Conservation (phyloP, 1,139 yeast species). For the Sugiyamaella paludigena region DNA sequence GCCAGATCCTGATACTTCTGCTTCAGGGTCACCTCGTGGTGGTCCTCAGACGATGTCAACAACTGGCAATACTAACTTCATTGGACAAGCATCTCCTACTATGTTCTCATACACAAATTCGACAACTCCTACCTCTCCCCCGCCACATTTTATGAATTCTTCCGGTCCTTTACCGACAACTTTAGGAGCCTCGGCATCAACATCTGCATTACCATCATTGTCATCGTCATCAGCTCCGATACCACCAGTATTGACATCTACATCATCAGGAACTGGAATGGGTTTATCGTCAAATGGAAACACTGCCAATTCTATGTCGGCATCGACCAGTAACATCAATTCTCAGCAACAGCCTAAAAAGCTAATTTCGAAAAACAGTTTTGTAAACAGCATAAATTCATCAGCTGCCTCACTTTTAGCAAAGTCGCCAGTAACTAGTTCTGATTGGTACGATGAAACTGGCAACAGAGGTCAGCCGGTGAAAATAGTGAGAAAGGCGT, state of each 20-base stretch:
- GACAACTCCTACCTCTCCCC: slow-evolving; percentile 14
- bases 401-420: background rate
- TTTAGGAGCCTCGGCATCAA: background rate
- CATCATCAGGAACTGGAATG: too few species aligned
- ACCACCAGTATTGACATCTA: slow-evolving; percentile 4
- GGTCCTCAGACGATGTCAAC: background rate
- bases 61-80: background rate
- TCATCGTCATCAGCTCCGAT: slow-evolving; percentile 8
- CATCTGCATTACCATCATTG: background rate
- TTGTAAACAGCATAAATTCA: background rate
- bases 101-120: slow-evolving; percentile 11
- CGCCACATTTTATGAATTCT: slow-evolving; percentile 8
- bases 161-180: slow-evolving; percentile 3
- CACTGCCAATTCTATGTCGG: too few species aligned
- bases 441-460: background rate
- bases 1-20: slow-evolving; percentile 40
- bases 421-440: background rate
- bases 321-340: too few species aligned
- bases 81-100: slow-evolving; percentile 13
- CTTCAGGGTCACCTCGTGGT: slow-evolving; percentile 2
- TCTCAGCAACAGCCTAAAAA: too few species aligned
- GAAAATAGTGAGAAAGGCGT: slow-evolving; percentile 4
- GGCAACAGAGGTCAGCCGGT: too few species aligned
- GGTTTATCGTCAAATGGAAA: too few species aligned
- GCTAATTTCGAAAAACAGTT: background rate